Conservation (phyloP, 768 basidiomycete species). For the Postia placenta region DNA sequence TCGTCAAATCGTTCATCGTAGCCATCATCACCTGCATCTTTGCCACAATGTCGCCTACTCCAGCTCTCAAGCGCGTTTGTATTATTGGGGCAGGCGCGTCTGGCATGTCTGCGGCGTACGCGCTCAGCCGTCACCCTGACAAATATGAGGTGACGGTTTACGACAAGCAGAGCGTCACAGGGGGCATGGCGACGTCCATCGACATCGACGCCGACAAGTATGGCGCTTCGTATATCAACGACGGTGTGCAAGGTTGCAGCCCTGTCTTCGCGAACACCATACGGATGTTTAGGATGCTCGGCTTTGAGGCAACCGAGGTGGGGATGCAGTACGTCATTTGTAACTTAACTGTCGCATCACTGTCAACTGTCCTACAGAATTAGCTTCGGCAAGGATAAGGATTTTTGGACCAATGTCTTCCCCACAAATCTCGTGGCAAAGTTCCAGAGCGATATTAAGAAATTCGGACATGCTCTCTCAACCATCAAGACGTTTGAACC, state of each 20-base stretch:
- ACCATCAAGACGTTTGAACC: constrained; percentile 27
- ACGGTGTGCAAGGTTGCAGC: constrained; percentile 30
- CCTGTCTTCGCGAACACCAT: constrained; percentile 31
- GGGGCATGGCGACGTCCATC: constrained; percentile 31
- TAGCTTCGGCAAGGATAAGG: constrained; percentile 28
- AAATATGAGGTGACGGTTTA: constrained; percentile 26
- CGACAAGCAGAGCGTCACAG: constrained; percentile 23
- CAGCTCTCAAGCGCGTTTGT: constrained; percentile 17
- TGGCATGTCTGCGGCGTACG: constrained; percentile 30
- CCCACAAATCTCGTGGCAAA: constrained; percentile 25
- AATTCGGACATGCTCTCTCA: constrained; percentile 26
- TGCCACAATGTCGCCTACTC: constrained; percentile 9
- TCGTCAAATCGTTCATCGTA: too few relatives aligned
- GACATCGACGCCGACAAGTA: constrained; percentile 24
- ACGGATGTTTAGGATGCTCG: constrained; percentile 28
- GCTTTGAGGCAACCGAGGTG: constrained; percentile 27
- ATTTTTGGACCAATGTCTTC: constrained; percentile 36
- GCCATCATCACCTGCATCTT: neutral
- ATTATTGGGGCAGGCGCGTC: constrained; percentile 24
- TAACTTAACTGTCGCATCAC: neutral
- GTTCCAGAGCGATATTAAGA: constrained; percentile 25
- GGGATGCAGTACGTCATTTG: constrained; percentile 24
- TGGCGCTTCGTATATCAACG: constrained; percentile 31
- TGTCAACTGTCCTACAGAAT: constrained; percentile 14
- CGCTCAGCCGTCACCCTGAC: constrained; percentile 26